A percentile compares a stretch with the other conserved stretches of the same genome.
Evolutionary conservation across 257 asterid species (phyloP).

Genomic region (Sherardia arvensis): DNA sequence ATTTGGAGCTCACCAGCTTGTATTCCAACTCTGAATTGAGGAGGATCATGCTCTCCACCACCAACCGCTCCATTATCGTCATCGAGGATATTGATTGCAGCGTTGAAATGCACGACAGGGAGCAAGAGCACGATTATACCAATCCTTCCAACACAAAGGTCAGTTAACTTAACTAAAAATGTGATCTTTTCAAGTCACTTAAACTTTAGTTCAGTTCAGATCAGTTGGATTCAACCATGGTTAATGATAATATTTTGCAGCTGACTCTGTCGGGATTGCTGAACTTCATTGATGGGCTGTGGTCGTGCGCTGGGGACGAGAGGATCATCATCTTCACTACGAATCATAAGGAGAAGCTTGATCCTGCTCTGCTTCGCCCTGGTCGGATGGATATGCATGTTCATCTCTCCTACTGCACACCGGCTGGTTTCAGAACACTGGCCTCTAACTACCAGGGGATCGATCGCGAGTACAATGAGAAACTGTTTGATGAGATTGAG

Average conservation of each 20-base stretch:
- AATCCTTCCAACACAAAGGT: slow-evolving; percentile 23
- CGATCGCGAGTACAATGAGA: neutral
- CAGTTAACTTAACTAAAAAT: neutral
- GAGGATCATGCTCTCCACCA: slow-evolving; percentile 49
- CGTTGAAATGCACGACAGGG: slow-evolving; percentile 54
- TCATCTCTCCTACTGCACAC: slow-evolving; percentile 31
- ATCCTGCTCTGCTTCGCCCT: slow-evolving; percentile 33
- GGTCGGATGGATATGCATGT: slow-evolving; percentile 40
- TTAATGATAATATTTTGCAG: slow-evolving; percentile 15
- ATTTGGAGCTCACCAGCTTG: slow-evolving; percentile 56
- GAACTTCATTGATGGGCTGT: slow-evolving; percentile 36
- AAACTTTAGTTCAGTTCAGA: no score
- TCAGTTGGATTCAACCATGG: no score
- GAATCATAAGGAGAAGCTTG: slow-evolving; percentile 29
- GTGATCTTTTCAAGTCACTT: no score
- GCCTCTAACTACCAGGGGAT: slow-evolving; percentile 27
- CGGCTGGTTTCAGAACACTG: slow-evolving; percentile 20
- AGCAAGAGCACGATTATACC: no score
- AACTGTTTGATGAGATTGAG: slow-evolving; percentile 7
- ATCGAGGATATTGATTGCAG: slow-evolving; percentile 84
- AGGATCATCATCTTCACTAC: slow-evolving; percentile 30
- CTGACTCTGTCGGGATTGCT: slow-evolving; percentile 70
- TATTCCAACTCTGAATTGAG: slow-evolving; percentile 49
- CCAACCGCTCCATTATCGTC: slow-evolving; percentile 55
- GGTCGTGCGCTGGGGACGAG: slow-evolving; percentile 35